Evolutionary conservation across 495 filamentous ascomycete genomes (phyloP), one percentile per base, ranked within the genome.

Genomic region (Tetracladium setigerum): DNA sequence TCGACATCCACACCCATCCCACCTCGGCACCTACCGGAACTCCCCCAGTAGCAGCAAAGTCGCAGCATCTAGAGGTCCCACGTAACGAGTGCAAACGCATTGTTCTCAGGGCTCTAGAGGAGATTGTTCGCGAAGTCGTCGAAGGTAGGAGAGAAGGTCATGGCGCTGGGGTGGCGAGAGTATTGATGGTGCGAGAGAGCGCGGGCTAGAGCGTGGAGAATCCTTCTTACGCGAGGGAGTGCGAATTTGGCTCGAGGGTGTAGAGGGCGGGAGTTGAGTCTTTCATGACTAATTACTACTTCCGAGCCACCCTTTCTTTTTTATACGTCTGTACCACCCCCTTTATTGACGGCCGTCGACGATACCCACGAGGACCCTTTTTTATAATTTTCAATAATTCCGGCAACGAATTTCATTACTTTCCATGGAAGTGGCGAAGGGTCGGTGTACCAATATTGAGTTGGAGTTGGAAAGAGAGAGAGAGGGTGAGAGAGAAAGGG

Each of bases 141-240:
- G 80, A 83, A 41, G 68, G 74, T 47, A 70, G 67, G 37, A 67
- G 63, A 11, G 71, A 71, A 33, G 68, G 67, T 34, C n/a, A n/a
- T n/a, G n/a, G n/a, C n/a, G 67, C 62, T 4, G 67, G 69, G 22
- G 58, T 54, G 13, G 52, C 43, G 33, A 38, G 38, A 15, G 45
- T 18, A 62, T 66, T 19, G 54, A 62, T 14, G 59, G 63, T 3
- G 59, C n/a, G 49, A 64, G 64, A 42, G 50, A 60, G 15, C 49
- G 62, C 38, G 57, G 51, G 7, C n/a, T n/a, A n/a, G n/a, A 68
- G 55, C 47, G 49, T 38, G 14, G 31, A 44, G 52, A 82, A 41
- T 81, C 77, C 52, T 76, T 77, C 8, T 54, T 86, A 41, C 68
- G 79, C 41, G 79, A 86, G 50, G 82, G 79, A 6, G 74, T 86